Evolutionary conservation across 2,329 filamentous ascomycete species (phyloP).

Genomic region (Aspergillus sp.): DNA sequence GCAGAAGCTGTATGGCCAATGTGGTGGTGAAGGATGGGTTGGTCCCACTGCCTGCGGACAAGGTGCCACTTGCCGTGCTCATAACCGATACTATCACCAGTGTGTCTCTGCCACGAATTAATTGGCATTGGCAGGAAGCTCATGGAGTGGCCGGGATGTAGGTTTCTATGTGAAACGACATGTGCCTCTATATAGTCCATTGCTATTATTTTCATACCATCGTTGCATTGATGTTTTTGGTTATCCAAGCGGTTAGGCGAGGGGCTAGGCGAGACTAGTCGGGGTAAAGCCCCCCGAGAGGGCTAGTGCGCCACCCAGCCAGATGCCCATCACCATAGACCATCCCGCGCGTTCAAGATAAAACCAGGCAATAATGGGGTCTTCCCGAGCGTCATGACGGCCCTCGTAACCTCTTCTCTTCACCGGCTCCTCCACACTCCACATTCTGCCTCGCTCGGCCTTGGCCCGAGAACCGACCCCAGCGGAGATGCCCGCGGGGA

Average conservation of each 20-base stretch:
- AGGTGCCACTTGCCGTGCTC: constrained; percentile 38
- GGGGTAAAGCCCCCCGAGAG: not conserved
- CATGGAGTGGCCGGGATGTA: too few relatives aligned
- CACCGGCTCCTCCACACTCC: not conserved
- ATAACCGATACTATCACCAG: constrained; percentile 49
- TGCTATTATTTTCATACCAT: too few relatives aligned
- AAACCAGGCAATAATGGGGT: too few relatives aligned
- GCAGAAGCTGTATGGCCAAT: constrained; percentile 37
- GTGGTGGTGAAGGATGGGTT: constrained; percentile 43
- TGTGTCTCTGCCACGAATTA: constrained; percentile 26
- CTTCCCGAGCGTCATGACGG: too few relatives aligned
- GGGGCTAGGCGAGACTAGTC: not conserved
- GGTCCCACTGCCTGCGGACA: constrained; percentile 40
- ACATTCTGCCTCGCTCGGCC: not conserved
- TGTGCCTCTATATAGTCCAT: not conserved
- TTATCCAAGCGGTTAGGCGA: too few relatives aligned
- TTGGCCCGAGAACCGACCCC: not conserved
- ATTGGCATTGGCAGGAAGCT: not conserved
- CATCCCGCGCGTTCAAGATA: too few relatives aligned
- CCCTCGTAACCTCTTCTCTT: too few relatives aligned
- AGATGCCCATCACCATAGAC: not conserved
- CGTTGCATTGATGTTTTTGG: too few relatives aligned
- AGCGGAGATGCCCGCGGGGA: not conserved
- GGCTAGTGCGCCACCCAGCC: not conserved
- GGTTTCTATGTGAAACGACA: not conserved